phyloP scores from a whole-genome alignment of 192 early-diverging fungal genomes.

The Entomortierella chlamydospora region DNA sequence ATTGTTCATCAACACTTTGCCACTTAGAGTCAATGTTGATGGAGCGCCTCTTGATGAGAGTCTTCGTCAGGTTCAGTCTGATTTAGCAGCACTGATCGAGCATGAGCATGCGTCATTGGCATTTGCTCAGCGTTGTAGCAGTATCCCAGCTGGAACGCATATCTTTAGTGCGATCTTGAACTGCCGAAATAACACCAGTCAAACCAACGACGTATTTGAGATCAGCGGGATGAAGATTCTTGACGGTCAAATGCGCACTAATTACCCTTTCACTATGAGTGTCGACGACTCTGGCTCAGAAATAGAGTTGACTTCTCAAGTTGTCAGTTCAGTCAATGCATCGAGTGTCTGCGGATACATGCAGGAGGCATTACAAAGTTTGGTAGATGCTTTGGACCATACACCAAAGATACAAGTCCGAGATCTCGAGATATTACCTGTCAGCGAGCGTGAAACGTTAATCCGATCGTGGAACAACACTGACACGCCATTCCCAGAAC shows the following conservation, averaged over 20 bases:
- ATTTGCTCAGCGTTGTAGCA: conserved; percentile 16
- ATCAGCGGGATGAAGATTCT: not conserved
- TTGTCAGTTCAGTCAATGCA: not conserved
- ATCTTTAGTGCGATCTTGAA: conserved; percentile 10
- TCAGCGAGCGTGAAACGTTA: not conserved
- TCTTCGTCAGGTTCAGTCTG: not conserved
- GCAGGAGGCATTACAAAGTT: conserved; percentile 1
- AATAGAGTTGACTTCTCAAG: not conserved
- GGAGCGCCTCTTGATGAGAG: not conserved
- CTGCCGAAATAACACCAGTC: not conserved
- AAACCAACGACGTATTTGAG: no score
- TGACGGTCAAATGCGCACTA: not conserved
- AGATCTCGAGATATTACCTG: conserved; percentile 4
- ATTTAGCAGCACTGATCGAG: conserved; percentile 3
- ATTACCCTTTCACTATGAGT: conserved; percentile 14
- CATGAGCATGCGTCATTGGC: conserved; percentile 10
- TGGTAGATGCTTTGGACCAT: conserved; percentile 1
- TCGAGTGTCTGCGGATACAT: conserved; percentile 3
- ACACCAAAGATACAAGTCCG: not conserved
- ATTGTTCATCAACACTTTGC: conserved; percentile 6
- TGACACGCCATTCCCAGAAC: not conserved
- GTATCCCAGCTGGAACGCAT: not conserved
- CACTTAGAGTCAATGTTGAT: conserved; percentile 6
- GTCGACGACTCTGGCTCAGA: not conserved
- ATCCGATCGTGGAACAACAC: conserved; percentile 12